Evolutionary conservation across 139 green algal species (phyloP).

Genomic region (Volvox africanus): DNA sequence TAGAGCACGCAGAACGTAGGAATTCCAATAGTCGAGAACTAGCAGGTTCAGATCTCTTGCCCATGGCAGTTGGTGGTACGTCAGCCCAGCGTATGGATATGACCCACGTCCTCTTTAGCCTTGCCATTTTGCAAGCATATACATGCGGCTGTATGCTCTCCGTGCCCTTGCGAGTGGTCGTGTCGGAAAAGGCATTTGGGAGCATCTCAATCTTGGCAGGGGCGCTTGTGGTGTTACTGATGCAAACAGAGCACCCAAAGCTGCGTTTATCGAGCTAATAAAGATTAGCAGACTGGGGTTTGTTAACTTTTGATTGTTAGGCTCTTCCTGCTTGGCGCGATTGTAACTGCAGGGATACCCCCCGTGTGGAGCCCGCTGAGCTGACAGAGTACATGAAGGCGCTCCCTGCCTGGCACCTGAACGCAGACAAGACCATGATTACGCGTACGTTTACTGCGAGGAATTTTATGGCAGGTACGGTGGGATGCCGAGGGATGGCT

Average conservation of each 20-base stretch:
- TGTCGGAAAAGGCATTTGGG: neutral
- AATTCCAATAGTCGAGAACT: too few relatives aligned
- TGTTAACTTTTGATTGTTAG: too few relatives aligned
- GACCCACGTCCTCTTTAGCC: neutral
- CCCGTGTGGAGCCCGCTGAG: constrained; percentile 56
- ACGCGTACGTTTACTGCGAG: constrained; percentile 64
- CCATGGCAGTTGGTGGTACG: neutral
- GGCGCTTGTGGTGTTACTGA: neutral
- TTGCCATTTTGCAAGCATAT: neutral
- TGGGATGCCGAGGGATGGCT: neutral
- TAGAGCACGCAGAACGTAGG: neutral
- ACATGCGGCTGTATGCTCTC: neutral
- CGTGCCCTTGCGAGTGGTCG: too few relatives aligned
- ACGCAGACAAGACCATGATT: constrained; percentile 50
- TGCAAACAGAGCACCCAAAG: neutral
- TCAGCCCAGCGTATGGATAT: neutral
- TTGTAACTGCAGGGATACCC: constrained; percentile 65
- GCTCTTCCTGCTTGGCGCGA: neutral
- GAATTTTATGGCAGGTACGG: constrained; percentile 74
- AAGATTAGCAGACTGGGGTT: too few relatives aligned
- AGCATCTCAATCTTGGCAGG: neutral
- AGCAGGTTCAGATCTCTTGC: neutral
- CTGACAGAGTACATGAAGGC: constrained; percentile 58
- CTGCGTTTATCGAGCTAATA: neutral
- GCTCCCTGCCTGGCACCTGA: constrained; percentile 68